A percentile compares a stretch with the other conserved stretches of the same genome.
Conservation (phyloP, 2,329 filamentous ascomycete species). For the Verticillium longisporum region DNA sequence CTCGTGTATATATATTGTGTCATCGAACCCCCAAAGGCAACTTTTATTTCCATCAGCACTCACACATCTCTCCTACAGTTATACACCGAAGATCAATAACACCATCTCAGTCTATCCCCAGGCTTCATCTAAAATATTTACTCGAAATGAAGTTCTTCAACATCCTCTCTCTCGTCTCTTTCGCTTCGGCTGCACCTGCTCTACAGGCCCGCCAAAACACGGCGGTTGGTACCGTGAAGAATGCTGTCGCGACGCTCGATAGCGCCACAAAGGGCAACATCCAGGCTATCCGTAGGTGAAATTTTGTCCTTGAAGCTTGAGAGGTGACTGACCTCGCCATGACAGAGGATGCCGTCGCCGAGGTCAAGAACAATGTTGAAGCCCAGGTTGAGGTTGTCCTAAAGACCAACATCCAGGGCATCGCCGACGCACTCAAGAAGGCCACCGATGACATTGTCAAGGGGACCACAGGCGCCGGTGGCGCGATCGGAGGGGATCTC, state of each 20-base stretch:
- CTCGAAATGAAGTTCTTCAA: neutral
- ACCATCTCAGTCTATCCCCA: neutral
- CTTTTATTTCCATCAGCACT: too few relatives aligned
- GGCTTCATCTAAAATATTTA: neutral
- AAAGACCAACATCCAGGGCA: constrained; percentile 7
- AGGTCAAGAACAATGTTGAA: neutral
- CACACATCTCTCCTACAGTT: too few relatives aligned
- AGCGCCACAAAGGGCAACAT: neutral
- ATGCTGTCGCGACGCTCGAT: neutral
- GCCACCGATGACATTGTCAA: neutral
- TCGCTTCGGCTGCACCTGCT: neutral
- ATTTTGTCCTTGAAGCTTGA: too few relatives aligned
- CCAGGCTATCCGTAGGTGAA: neutral
- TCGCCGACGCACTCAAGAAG: neutral
- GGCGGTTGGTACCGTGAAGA: neutral
- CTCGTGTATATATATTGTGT: too few relatives aligned
- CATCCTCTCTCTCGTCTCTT: neutral
- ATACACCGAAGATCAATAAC: neutral
- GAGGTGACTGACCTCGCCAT: neutral
- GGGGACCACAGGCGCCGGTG: neutral
- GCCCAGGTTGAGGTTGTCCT: neutral
- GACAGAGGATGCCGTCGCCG: neutral
- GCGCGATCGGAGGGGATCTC: neutral
- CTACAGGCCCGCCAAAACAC: neutral
- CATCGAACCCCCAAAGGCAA: too few relatives aligned